These are phyloP conservation scores for Alloteropsis angusta DNA, from an alignment of 202 grass and related monocot species.

Conservation along the genomic window DNA sequence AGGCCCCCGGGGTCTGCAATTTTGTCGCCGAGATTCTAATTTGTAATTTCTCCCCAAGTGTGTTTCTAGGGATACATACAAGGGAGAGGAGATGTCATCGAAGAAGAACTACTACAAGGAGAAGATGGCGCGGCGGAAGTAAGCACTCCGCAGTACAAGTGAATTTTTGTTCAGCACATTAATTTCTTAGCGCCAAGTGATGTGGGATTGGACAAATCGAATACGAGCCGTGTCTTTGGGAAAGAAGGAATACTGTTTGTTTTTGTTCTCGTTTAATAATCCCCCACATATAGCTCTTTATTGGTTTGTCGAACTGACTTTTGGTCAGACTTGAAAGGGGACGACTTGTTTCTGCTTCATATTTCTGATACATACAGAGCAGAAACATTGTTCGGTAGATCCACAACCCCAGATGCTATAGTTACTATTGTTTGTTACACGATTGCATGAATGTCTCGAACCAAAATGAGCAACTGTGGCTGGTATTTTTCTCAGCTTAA, in stretches of 20 bases:
- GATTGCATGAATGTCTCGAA: neutral
- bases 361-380: neutral
- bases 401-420: neutral
- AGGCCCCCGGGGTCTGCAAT: too few relatives aligned
- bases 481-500: neutral
- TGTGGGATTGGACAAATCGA: neutral
- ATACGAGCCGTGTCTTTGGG: neutral
- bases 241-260: neutral
- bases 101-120: conserved; percentile 93
- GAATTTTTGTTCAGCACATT: neutral
- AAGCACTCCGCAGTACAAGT: conserved; percentile 16
- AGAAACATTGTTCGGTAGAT: neutral
- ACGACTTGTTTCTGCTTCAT: neutral
- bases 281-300: neutral
- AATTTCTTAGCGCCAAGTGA: neutral
- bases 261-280: neutral
- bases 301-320: neutral
- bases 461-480: neutral
- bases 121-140: conserved; percentile 80
- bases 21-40: neutral
- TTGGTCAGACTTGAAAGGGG: neutral
- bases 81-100: conserved; percentile 46
- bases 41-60: too few relatives aligned
- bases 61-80: neutral
- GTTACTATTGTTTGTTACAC: neutral